Base-by-base conservation (phyloP, 2,329 filamentous ascomycete genomes). In the Dothidotthia symphoricarpi region DNA sequence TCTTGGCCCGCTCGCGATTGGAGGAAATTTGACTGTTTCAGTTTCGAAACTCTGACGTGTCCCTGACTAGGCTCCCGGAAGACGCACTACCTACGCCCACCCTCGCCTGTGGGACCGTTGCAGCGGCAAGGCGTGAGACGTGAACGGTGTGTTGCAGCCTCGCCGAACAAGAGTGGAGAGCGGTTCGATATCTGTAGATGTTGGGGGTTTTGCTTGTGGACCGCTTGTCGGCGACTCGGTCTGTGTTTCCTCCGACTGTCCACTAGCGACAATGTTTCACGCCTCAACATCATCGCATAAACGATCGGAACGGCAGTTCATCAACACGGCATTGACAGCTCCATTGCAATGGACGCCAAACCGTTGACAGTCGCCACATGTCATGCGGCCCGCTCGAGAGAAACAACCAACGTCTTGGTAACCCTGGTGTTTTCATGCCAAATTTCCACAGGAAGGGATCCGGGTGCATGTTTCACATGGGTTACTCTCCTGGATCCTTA, bases 321-420 rank as follows among this genome's bases (percentile, higher is more conserved):
- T 35, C 24, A 34, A 19, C n/a, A 22, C 24, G 34, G 36, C 12
- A 28, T 26, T 31, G 24, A 31, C 39, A 14, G 34, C 15, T 26
- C 19, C 31, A 31, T 19, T 16, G 26, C 22, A 24, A 31, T 28
- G 34, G 25, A 25, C 36, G 43, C 39, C 34, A 36, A 29, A 41
- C 30, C 30, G 38, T 34, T 55, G 37, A 49, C 46, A 50, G 35
- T 30, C 34, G 49, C 45, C 41, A 43, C 33, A 33, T 24, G 19
- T 34, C 34, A 49, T 50, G 43, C 30, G 34, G 39, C 34, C 39
- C 24, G 36, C 51, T 24, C 50, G 43, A 41, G 24, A 48, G 49
- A 57, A 59, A 55, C 49, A 51, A 36, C 41, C 16, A 47, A 34
- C 11, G 12, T 17, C 56, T 61, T 59, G 54, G 54, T 51, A 17